Evolutionary conservation across 2,329 filamentous ascomycete genomes (phyloP), one percentile per base, ranked within the genome.

Genomic region (Colletotrichum sansevieriae): DNA sequence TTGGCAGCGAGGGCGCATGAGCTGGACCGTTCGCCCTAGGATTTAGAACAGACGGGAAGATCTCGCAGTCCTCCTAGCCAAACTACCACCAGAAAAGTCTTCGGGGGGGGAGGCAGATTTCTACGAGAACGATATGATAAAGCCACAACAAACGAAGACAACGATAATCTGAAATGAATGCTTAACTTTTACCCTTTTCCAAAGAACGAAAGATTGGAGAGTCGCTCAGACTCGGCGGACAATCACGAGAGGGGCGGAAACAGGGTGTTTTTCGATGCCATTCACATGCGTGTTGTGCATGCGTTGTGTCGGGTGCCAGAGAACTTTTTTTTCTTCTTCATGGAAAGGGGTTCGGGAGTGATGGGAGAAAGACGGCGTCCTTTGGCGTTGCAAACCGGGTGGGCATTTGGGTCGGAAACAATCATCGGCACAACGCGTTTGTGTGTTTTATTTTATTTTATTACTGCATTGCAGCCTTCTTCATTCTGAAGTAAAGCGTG

Each of bases 1-100:
- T 98, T 81, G 95, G 95, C 65, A 97, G 94, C 77, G 95, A 98
- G 79, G 95, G 95, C 18, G 84, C 85, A 73, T 87, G 73, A 77
- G 62, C 55, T 49, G 22, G 54, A 39, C 37, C 37, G 37, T 39
- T 39, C 37, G 37, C 37, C 11, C 43, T 3, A 46, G 43, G 43
- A n/a, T 7, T 15, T 6, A n/a, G 6, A 18, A n/a, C 43, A n/a
- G 43, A 46, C 43, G 43, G 9, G 13, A 12, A n/a, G 37, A 13
- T 39, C 37, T 39, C 37, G 37, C 4, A 11, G 10, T 39, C 13
- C 12, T 39, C 37, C 29, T 8, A 29, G 29, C 29, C 2, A 9
- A 29, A 29, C 29, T 29, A 29, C 29, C 7, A 29, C 6, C 29
- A 29, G 7, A 29, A 29, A 7, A 29, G 29, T 29, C 29, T 29